Base-by-base conservation (phyloP, 2,329 filamentous ascomycete genomes). In the Sporothrix variecibatus region DNA sequence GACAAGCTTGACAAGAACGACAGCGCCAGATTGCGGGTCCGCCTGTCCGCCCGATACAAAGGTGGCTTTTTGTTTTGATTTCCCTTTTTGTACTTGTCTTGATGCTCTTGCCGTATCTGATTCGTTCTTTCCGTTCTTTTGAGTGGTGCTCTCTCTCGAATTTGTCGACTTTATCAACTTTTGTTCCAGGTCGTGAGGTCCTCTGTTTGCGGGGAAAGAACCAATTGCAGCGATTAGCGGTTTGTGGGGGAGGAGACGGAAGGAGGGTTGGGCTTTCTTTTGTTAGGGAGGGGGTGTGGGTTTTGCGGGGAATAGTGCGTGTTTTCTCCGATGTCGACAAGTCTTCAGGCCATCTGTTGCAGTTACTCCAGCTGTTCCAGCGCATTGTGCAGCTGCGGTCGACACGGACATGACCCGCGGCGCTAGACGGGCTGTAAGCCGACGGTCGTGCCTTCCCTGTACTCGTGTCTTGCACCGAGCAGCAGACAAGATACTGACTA, bases 11-110 rank as follows among this genome's bases (percentile, higher is more conserved):
- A 60, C 28, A 60, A 60, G 28, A 26, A 15, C 11, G 28, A 60
- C 28, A 38, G 58, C 58, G 17, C 15, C 58, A 38, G 58, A 62
- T 62, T 62, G 58, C 58, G 58, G 58, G 58, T 62, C 58, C 58
- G 58, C 58, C 58, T 58, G 58, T 62, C 17, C 58, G 58, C 58
- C 28, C 58, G 58, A 38, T 26, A 28, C 23, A 31, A 58, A 31
- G 53, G 23, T 58, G 53, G 53, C 53, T 58, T 53, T 3, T 7
- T 58, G 12, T 11, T 58, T 28, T 28, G 53, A 2, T n/a, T 56
- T 23, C 53, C 53, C 2, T 34, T 60, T 28, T 58, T 62, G 8
- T 31, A n/a, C 6, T 15, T 62, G 5, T 38, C n/a, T 0, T n/a
- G 6, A 28, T 62, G 28, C 15, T n/a, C 31, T 34, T 38, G 15